A percentile compares a stretch with the other conserved stretches of the same genome.
Conservation (phyloP, 176 grass and related monocot genomes). For the Ensete ventricosum region DNA sequence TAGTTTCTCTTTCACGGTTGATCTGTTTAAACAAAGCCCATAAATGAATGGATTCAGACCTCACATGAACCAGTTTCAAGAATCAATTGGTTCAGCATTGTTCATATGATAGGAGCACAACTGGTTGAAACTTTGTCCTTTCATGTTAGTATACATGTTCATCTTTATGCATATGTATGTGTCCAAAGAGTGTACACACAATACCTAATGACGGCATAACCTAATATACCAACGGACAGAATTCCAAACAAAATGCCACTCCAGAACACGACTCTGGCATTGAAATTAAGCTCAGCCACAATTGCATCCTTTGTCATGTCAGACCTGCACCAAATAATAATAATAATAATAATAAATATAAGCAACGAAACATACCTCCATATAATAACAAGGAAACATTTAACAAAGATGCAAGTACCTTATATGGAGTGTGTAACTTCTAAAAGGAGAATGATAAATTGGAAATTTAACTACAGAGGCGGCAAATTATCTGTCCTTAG, state of each 20-base stretch:
- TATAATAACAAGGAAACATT: background rate
- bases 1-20: background rate
- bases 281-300: conserved; percentile 45
- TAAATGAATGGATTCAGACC: background rate
- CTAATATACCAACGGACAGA: conserved; percentile 54
- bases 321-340: conserved; percentile 41
- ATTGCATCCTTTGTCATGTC: conserved; percentile 82
- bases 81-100: no score
- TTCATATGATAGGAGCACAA: no score
- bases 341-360: conserved; percentile 17
- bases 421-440: background rate
- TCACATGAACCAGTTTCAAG: background rate
- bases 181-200: conserved; percentile 1
- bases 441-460: background rate
- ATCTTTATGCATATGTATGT: background rate
- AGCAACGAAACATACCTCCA: background rate
- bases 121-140: background rate
- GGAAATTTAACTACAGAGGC: background rate
- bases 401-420: background rate
- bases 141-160: background rate
- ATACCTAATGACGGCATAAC: conserved; percentile 73
- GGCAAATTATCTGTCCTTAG: background rate
- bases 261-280: conserved; percentile 54
- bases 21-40: background rate
- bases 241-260: conserved; percentile 64